phyloP scores from a whole-genome alignment of 2,329 filamentous ascomycete genomes.

The Colletotrichum agaves region DNA sequence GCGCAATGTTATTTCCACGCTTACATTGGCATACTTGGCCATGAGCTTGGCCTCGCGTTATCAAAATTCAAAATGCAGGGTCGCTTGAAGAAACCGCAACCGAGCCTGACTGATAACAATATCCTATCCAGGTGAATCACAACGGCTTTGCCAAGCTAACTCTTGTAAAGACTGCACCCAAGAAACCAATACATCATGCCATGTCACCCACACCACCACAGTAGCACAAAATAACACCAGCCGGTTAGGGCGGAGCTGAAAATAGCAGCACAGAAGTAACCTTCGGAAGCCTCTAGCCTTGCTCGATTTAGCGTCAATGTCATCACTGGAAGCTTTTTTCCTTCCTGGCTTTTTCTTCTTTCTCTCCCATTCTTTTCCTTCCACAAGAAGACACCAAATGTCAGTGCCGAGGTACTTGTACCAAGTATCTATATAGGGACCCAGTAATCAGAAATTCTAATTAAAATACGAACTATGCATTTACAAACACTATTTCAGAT shows the following conservation, averaged over 20 bases:
- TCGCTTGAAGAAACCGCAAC: background rate
- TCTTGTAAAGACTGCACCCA: background rate
- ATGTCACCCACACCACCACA: slow-evolving; percentile 9
- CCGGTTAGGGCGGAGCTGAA: slow-evolving; percentile 7
- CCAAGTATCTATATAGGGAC: no score
- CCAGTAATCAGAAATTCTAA: no score
- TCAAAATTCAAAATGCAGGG: slow-evolving; percentile 7
- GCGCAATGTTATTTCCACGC: background rate
- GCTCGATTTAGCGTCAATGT: background rate
- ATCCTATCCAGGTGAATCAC: slow-evolving; percentile 12
- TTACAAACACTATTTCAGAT: no score
- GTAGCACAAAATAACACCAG: background rate
- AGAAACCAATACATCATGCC: slow-evolving; percentile 17
- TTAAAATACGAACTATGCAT: no score
- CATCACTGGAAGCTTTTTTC: background rate
- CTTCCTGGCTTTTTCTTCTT: background rate
- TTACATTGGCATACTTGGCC: background rate
- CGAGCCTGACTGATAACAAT: slow-evolving; percentile 11
- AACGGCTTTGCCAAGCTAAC: slow-evolving; percentile 34
- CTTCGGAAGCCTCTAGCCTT: slow-evolving; percentile 23
- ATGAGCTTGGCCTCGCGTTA: background rate
- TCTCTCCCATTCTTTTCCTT: background rate
- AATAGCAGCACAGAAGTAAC: slow-evolving; percentile 16
- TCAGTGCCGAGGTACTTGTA: no score
- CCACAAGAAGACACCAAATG: background rate